Evolutionary conservation across 1,284 basidiomycete species (phyloP).

Genomic region (Mrakiaceae sp.): DNA sequence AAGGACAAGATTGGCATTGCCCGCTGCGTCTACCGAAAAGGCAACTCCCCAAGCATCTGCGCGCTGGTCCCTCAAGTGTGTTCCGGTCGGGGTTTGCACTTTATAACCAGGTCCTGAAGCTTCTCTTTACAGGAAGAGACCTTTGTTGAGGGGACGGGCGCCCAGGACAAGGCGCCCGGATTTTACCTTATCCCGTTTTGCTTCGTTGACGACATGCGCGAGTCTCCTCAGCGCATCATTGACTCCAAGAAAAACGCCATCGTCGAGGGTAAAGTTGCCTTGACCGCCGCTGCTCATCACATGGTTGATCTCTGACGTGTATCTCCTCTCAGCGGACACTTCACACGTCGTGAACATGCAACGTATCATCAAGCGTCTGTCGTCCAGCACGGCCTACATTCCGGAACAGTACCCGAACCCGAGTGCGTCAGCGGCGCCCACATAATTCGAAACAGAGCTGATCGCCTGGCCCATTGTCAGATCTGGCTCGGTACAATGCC

Average conservation of each 20-base stretch:
- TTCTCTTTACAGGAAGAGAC: conserved; percentile 50
- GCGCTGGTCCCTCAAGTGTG: conserved; percentile 75
- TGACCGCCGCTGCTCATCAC: neutral
- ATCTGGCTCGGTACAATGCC: conserved; percentile 71
- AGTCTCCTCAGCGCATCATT: conserved; percentile 43
- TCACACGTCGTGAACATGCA: conserved; percentile 56
- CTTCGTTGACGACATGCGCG: conserved; percentile 86
- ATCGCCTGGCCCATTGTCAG: conserved; percentile 18
- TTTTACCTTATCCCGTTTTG: conserved; percentile 86
- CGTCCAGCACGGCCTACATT: conserved; percentile 63
- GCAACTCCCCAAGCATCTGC: conserved; percentile 66
- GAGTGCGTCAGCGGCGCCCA: conserved; percentile 38
- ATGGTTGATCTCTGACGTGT: neutral
- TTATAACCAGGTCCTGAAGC: neutral
- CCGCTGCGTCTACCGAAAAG: conserved; percentile 57
- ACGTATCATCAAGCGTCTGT: conserved; percentile 65
- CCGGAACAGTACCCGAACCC: conserved; percentile 90
- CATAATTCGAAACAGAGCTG: conserved; percentile 16
- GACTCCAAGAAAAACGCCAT: conserved; percentile 39
- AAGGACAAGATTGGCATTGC: conserved; percentile 75
- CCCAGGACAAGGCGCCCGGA: conserved; percentile 68
- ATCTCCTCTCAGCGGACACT: conserved; percentile 46
- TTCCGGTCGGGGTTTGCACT: neutral
- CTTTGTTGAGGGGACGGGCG: conserved; percentile 53
- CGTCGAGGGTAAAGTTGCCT: neutral